Base-by-base conservation (phyloP, 257 asterid species). In the Scutellaria baicalensis region DNA sequence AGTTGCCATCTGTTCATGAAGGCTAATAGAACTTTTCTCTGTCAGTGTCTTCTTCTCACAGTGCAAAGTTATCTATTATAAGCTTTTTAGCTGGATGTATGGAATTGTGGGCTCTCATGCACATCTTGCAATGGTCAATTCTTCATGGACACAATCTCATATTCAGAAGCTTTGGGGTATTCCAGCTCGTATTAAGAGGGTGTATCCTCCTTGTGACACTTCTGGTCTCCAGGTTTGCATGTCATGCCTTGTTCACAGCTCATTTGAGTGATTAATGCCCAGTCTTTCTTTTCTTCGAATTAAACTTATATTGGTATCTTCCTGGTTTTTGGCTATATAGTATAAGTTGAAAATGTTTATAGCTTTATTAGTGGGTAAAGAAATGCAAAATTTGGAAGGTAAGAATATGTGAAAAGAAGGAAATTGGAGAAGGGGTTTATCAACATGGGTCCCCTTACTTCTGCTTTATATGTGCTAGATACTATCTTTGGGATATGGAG, bases 201-300 rank as follows among this genome's bases (percentile, higher is more conserved):
- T 91, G 43, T 91, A 89, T 79, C 99, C 99, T 86, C 97, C 97
- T 50, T 93, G 99, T 78, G 96, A 93, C 74, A 88, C 96, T 68
- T 89, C 89, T 58, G 83, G 90, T 61, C 96, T 93, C 70, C 99
- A 89, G 96, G 97, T 93, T 52, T 59, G 80, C 60, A 27, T 54
- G 59, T 64, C 31, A 20, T 68, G 31, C 55, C 57, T 54, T 64
- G 11, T 42, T 57, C 67, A 18, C 44, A 23, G 45, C 47, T 39
- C 9, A n/a, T 52, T 59, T 66, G 6, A 14, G 35, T 49, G 18
- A 58, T 51, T 71, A 12, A 45, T 33, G 64, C 40, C 64, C 16
- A 17, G 45, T 23, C 17, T 48, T 27, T 6, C 63, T 33, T 55
- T 14, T 20, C 69, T 12, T n/a, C 23, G 23, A 38, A 16, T 49